Evolutionary conservation across 352 stramenopile genomes (phyloP).

Genomic region (Pythium insidiosum): DNA sequence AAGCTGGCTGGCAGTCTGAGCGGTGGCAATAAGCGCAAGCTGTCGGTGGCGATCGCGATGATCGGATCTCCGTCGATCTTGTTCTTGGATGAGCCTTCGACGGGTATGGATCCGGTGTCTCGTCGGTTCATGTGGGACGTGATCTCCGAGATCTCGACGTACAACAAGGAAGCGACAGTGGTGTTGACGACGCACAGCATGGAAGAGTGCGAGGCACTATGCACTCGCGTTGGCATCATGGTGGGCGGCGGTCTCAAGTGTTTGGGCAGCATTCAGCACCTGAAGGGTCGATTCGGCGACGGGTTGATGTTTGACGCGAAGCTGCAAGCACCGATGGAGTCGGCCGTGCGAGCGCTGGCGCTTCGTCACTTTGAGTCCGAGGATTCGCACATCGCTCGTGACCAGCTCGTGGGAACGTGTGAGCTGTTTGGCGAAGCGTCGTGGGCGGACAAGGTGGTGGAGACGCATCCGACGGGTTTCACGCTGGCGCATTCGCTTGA

Average conservation of each 20-base stretch:
- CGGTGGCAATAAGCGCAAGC: slow-evolving; percentile 91
- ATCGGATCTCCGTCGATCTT: slow-evolving; percentile 89
- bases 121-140: too few relatives aligned
- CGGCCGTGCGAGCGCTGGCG: slow-evolving; percentile 22
- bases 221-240: too few relatives aligned
- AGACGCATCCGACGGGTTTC: slow-evolving; percentile 26
- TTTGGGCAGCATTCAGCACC: too few relatives aligned
- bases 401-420: slow-evolving; percentile 16
- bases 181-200: slow-evolving; percentile 92
- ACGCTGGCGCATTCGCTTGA: slow-evolving; percentile 18
- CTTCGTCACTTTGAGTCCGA: slow-evolving; percentile 12
- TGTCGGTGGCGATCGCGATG: slow-evolving; percentile 91
- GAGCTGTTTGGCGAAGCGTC: slow-evolving; percentile 9
- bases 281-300: too few relatives aligned
- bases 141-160: slow-evolving; percentile 40
- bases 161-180: slow-evolving; percentile 53
- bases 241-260: slow-evolving; percentile 88
- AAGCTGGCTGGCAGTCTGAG: slow-evolving; percentile 66
- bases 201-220: too few relatives aligned
- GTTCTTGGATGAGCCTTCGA: slow-evolving; percentile 84
- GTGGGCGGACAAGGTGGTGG: slow-evolving; percentile 17
- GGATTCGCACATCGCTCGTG: slow-evolving; percentile 17
- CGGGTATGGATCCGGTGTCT: slow-evolving; percentile 89
- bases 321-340: slow-evolving; percentile 8
- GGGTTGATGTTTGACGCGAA: slow-evolving; percentile 77